These are phyloP conservation scores for Jatropha podagrica DNA, from an alignment of 441 rosid genomes.

Conservation along the genomic window DNA sequence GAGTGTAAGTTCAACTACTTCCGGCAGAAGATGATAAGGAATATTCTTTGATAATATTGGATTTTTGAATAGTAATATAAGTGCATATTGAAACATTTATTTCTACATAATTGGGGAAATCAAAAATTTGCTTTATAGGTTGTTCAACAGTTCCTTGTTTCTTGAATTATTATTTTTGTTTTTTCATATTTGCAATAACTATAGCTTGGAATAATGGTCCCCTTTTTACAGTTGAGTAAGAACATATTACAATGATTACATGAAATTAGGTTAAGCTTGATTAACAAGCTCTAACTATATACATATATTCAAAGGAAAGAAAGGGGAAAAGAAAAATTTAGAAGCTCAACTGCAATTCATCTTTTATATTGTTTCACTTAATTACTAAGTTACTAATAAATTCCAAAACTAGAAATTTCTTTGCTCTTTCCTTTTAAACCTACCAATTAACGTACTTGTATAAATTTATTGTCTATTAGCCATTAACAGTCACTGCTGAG, in stretches of 20 bases:
- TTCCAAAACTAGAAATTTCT: conserved; percentile 14
- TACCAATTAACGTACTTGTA: neutral
- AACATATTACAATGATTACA: neutral
- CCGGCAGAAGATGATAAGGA: neutral
- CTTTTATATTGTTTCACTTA: no score
- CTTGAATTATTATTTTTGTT: no score
- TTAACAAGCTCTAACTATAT: neutral
- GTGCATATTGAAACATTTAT: no score
- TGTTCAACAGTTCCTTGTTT: no score
- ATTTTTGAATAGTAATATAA: neutral
- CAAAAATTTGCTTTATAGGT: no score
- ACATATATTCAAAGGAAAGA: no score
- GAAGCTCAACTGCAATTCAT: neutral
- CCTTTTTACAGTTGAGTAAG: neutral
- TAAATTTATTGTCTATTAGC: neutral
- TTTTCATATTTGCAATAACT: no score
- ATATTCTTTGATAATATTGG: neutral
- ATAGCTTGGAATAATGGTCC: neutral
- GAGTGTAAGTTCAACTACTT: neutral
- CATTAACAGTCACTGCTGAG: neutral
- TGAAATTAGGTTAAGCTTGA: neutral
- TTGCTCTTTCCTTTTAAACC: conserved; percentile 14
- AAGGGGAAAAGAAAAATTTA: no score
- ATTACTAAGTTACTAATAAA: neutral
- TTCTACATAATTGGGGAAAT: no score